Evolutionary conservation across 306 rosid species (phyloP).

Genomic region (Cicer cuneatum): DNA sequence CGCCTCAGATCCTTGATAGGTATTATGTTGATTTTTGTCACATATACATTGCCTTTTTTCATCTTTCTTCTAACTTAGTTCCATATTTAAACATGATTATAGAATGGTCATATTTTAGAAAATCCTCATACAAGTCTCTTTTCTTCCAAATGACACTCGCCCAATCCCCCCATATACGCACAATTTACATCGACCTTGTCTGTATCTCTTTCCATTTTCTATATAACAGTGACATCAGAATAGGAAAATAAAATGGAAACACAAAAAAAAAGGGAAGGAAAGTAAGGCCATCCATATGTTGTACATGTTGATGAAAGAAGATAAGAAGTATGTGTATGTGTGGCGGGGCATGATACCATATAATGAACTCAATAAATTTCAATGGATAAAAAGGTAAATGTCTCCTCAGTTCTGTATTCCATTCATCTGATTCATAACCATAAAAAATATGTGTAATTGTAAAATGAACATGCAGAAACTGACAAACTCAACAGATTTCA

Average conservation of each 20-base stretch:
- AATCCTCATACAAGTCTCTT: conserved; percentile 26
- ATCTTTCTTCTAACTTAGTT: not conserved
- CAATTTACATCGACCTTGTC: not conserved
- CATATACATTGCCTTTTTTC: not conserved
- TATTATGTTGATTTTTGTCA: conserved; percentile 8
- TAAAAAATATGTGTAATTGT: not conserved
- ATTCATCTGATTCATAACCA: conserved; percentile 37
- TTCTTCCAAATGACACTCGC: conserved; percentile 27
- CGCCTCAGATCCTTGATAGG: not conserved
- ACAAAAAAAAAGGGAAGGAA: not conserved
- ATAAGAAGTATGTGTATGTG: not conserved
- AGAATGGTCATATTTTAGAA: conserved; percentile 26
- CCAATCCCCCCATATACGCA: not conserved
- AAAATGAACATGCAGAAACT: conserved; percentile 25
- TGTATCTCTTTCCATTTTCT: conserved; percentile 8
- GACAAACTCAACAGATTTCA: conserved; percentile 15
- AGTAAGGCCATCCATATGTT: not conserved
- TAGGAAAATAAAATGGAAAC: conserved; percentile 1
- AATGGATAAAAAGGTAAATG: not conserved
- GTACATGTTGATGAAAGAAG: not conserved
- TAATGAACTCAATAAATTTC: conserved; percentile 23
- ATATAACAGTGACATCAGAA: conserved; percentile 6
- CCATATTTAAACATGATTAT: not conserved
- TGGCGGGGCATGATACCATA: not conserved
- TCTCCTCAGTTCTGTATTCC: conserved; percentile 29